These are phyloP conservation scores for Vaccinium macrocarpon DNA, from an alignment of 148 eudicot species.

Conservation along the genomic window DNA sequence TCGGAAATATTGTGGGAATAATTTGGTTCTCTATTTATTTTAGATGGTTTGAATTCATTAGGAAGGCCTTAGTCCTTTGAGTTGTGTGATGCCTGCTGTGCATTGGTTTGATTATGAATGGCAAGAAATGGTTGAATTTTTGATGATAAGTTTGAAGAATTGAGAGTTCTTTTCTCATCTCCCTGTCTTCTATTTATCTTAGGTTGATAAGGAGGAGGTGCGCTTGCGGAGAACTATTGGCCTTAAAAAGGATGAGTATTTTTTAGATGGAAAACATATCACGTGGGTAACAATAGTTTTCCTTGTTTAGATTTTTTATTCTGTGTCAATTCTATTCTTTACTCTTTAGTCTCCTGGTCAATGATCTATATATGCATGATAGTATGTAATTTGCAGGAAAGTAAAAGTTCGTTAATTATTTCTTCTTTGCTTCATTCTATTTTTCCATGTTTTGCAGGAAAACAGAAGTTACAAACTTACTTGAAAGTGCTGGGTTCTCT, in stretches of 20 bases:
- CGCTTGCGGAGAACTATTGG: constrained; percentile 90
- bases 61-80: not conserved
- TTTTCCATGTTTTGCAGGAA: constrained; percentile 52
- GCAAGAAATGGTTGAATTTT: not conserved
- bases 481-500: constrained; percentile 98
- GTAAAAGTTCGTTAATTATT: constrained; percentile 51
- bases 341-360: not conserved
- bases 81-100: not conserved
- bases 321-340: not conserved
- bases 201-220: constrained; percentile 98
- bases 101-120: not conserved
- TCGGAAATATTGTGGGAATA: too few relatives aligned
- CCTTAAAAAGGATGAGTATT: constrained; percentile 91
- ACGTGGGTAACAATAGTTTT: constrained; percentile 49
- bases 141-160: not conserved
- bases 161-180: not conserved
- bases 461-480: constrained; percentile 94
- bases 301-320: not conserved
- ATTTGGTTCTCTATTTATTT: not conserved
- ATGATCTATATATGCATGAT: constrained; percentile 10
- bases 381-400: constrained; percentile 52
- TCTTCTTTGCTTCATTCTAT: not conserved
- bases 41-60: not conserved
- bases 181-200: constrained; percentile 13
- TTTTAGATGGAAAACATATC: constrained; percentile 96